A percentile compares a stretch with the other conserved stretches of the same genome.
Conservation (phyloP, 176 grass and related monocot species). For the Thalia dealbata region DNA sequence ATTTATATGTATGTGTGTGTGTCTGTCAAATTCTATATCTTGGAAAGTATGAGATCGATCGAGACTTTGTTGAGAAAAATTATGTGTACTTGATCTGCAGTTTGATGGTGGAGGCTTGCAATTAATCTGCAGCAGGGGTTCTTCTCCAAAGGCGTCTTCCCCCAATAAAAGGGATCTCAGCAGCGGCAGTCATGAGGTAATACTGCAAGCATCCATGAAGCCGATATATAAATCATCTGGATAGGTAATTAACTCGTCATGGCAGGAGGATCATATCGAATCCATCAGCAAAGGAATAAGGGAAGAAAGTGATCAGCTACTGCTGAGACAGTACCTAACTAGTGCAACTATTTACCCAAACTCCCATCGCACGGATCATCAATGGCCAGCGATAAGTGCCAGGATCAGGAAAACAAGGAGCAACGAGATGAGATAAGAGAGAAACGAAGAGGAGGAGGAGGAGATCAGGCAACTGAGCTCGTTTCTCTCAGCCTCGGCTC, state of each 20-base stretch:
- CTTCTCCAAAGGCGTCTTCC: not conserved
- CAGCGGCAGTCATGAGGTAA: not conserved
- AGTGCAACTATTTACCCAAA: too few species aligned
- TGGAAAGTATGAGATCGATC: too few species aligned
- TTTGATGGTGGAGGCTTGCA: not conserved
- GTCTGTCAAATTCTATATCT: too few species aligned
- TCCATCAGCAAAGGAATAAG: not conserved
- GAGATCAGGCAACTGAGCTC: too few species aligned
- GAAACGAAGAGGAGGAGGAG: too few species aligned
- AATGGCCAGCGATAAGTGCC: too few species aligned
- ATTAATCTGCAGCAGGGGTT: not conserved
- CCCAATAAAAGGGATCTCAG: not conserved
- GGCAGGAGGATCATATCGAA: not conserved
- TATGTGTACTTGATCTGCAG: not conserved
- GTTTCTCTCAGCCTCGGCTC: constrained; percentile 5
- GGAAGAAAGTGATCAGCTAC: not conserved
- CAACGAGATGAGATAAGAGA: not conserved
- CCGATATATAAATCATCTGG: too few species aligned
- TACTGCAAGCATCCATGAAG: too few species aligned
- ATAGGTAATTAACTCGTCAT: too few species aligned
- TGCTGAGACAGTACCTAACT: too few species aligned
- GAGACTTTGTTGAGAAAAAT: not conserved
- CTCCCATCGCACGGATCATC: too few species aligned
- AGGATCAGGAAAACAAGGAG: not conserved
- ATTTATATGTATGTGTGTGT: too few species aligned